Evolutionary conservation across 2,329 filamentous ascomycete species (phyloP), one percentile per base, ranked within the genome.

Genomic region (Lachnellula suecica): DNA sequence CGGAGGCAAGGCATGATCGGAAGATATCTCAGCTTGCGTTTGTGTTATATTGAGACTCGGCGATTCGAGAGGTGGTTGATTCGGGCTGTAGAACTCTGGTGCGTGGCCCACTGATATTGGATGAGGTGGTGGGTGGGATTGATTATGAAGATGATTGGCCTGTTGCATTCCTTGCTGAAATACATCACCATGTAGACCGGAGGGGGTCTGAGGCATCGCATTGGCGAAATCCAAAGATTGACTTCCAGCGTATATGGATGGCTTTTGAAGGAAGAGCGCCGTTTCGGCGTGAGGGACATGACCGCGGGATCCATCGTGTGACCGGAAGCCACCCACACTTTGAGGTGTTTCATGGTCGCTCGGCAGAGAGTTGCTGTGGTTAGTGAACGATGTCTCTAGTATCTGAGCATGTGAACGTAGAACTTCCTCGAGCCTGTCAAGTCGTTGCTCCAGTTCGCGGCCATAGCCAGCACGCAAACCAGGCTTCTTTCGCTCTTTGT

Each of bases 1-100:
- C 1, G 87, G 87, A 1, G 88, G 88, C 24, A 91, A 78, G 52
- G 88, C 86, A 46, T 85, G 79, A 60, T 89, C 85, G 2, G 79
- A 73, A 19, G 68, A 76, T 53, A 69, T 72, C 58, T 74, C 76
- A 42, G 69, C 70, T 67, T 70, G 77, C 55, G 67, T 72, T 70
- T 62, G 62, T 9, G 77, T 71, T 24, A 85, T 75, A 49, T 76
- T 79, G 22, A 84, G 72, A 22, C 75, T 78, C 0, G 85, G 82
- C 1, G 85, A 84, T 48, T 81, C 79, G 29, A 87, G 68, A 9
- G 78, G 74, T 38, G 67, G 61, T 41, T 66, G 62, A 22, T 27
- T 54, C 8, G 64, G 54, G 41, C 40, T 62, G 41, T 65, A 69
- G n/a, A 70, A 72, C 15, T 69, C 60, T 15, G 68, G 63, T n/a